These are phyloP conservation scores for Colletotrichum eremochloae DNA, from an alignment of 2,329 filamentous ascomycete genomes.

Conservation along the genomic window DNA sequence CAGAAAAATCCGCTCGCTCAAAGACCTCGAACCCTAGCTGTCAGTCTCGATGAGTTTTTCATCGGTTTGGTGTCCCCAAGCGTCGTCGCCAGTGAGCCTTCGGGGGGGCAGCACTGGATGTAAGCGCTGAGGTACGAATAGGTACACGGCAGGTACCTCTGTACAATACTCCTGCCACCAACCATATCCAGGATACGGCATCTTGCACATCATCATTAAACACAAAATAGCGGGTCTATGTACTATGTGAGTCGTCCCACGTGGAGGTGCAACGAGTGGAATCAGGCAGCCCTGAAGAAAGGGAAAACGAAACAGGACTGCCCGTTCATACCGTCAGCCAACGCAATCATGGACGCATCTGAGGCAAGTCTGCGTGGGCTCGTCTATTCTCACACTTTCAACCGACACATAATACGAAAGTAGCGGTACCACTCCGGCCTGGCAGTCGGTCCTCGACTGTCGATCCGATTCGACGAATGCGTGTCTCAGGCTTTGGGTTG, in stretches of 20 bases:
- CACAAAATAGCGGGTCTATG: slow-evolving; percentile 36
- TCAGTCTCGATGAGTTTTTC: slow-evolving; percentile 1
- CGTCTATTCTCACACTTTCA: slow-evolving; percentile 9
- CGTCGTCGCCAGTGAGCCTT: neutral
- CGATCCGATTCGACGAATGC: neutral
- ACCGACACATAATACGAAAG: neutral
- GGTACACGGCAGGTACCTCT: neutral
- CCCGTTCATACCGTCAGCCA: neutral
- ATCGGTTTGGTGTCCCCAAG: neutral
- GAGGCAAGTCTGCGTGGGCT: neutral
- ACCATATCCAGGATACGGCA: slow-evolving; percentile 30
- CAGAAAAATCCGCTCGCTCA: slow-evolving; percentile 6
- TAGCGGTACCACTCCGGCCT: neutral
- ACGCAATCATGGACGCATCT: neutral
- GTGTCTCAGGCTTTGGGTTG: slow-evolving; percentile 17
- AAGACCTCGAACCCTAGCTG: neutral
- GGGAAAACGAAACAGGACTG: slow-evolving; percentile 18
- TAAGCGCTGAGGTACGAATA: neutral
- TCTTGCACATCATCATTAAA: slow-evolving; percentile 43
- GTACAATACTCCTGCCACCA: neutral
- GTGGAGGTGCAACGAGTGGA: slow-evolving; percentile 33
- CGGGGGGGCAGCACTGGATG: neutral
- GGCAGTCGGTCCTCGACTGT: neutral
- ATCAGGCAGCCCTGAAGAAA: slow-evolving; percentile 21
- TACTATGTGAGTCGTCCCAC: slow-evolving; percentile 27